phyloP scores from a whole-genome alignment of 1,284 basidiomycete genomes.

The Cryptococcus sp. region DNA sequence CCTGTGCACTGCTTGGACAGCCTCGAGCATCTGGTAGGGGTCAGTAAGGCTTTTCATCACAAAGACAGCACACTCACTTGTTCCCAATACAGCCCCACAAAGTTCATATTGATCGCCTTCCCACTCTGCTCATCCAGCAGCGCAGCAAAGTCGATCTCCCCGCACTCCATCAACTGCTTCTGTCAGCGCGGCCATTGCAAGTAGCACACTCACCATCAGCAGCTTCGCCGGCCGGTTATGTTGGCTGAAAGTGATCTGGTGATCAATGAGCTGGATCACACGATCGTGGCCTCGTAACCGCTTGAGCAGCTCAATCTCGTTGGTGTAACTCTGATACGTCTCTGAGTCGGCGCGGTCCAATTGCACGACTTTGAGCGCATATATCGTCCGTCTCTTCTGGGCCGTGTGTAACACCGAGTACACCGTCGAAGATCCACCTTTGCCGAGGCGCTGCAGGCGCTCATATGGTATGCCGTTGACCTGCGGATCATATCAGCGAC shows the following conservation, averaged over 20 bases:
- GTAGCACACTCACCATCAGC: conserved; percentile 59
- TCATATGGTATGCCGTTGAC: conserved; percentile 79
- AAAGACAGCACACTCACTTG: conserved; percentile 59
- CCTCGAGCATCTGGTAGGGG: conserved; percentile 76
- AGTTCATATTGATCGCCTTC: conserved; percentile 80
- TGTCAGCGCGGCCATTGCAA: conserved; percentile 9
- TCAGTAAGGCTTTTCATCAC: conserved; percentile 2
- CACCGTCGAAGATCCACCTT: conserved; percentile 89
- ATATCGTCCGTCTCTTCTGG: conserved; percentile 64
- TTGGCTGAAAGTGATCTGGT: conserved; percentile 63
- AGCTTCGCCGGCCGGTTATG: conserved; percentile 62
- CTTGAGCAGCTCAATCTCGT: conserved; percentile 84
- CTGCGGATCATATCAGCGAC: conserved; percentile 33
- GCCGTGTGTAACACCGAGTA: conserved; percentile 71
- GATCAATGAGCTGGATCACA: conserved; percentile 83
- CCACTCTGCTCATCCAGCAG: conserved; percentile 76
- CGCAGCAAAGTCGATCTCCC: conserved; percentile 81
- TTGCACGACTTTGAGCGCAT: conserved; percentile 81
- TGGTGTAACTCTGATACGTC: conserved; percentile 86
- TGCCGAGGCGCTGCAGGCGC: conserved; percentile 80
- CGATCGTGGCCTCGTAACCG: conserved; percentile 80
- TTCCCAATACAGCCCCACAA: conserved; percentile 91
- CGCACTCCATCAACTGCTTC: conserved; percentile 77
- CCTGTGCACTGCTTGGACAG: conserved; percentile 90
- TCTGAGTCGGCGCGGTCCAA: conserved; percentile 80